These are phyloP conservation scores for Bipolaris oryzae DNA, from an alignment of 2,329 filamentous ascomycete species.

Conservation along the genomic window DNA sequence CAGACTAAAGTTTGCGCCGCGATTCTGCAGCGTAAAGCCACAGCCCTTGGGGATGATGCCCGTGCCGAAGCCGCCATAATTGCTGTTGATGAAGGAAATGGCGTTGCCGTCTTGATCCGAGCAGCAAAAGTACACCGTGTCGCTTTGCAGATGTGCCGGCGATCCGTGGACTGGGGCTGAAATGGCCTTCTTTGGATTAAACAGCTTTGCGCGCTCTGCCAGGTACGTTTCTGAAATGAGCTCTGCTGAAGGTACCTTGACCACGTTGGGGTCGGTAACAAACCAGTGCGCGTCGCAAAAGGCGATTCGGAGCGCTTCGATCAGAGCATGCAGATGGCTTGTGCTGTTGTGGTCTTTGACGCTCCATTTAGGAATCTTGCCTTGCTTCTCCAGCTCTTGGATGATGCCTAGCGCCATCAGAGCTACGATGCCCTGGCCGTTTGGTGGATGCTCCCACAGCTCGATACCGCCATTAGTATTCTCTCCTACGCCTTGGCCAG, in stretches of 20 bases:
- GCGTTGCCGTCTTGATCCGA: conserved; percentile 85
- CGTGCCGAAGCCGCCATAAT: conserved; percentile 88
- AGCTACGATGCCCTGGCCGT: conserved; percentile 93
- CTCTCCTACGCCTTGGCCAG: conserved; percentile 65
- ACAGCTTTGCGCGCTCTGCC: conserved; percentile 69
- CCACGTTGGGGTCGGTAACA: conserved; percentile 79
- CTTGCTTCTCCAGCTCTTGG: conserved; percentile 78
- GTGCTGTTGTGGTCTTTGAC: conserved; percentile 79
- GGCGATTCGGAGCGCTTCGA: conserved; percentile 85
- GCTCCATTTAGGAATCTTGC: conserved; percentile 74
- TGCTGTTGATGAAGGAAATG: conserved; percentile 95
- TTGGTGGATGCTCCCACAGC: conserved; percentile 96
- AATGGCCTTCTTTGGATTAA: conserved; percentile 60
- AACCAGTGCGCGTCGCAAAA: conserved; percentile 93
- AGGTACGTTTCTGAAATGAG: conserved; percentile 79
- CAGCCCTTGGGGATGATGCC: conserved; percentile 82
- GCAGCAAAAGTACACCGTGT: conserved; percentile 93
- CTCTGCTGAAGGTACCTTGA: conserved; percentile 70
- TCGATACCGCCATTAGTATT: conserved; percentile 67
- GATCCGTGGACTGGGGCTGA: conserved; percentile 69
- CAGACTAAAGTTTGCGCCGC: conserved; percentile 84
- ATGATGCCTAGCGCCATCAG: conserved; percentile 93
- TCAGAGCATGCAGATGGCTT: conserved; percentile 76
- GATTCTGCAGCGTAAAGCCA: conserved; percentile 94
- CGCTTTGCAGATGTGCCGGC: conserved; percentile 79